A percentile compares a stretch with the other conserved stretches of the same genome.
phyloP scores from a whole-genome alignment of 192 early-diverging fungal species.

The Coemansia brasiliensis region DNA sequence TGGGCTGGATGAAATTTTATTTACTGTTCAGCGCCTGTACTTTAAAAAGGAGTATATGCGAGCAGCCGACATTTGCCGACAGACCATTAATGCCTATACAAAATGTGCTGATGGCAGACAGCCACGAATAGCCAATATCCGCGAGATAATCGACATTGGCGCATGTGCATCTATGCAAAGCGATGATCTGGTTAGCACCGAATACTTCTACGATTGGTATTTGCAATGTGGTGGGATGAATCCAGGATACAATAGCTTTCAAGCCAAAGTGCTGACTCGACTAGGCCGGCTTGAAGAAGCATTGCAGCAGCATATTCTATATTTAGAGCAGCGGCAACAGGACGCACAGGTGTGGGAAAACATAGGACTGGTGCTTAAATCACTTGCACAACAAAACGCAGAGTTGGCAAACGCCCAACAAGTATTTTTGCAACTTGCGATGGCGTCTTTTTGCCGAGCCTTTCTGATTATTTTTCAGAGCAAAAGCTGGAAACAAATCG shows the following conservation, averaged over 20 bases:
- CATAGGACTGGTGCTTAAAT: slow-evolving; percentile 22
- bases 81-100: slow-evolving; percentile 14
- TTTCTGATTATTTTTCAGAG: slow-evolving; percentile 23
- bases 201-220: slow-evolving; percentile 37
- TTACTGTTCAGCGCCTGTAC: slow-evolving; percentile 38
- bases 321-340: slow-evolving; percentile 30
- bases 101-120: slow-evolving; percentile 11
- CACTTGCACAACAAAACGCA: neutral
- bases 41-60: slow-evolving; percentile 16
- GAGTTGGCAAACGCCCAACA: neutral
- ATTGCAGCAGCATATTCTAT: slow-evolving; percentile 20
- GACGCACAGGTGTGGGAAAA: slow-evolving; percentile 46
- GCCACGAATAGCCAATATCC: slow-evolving; percentile 9
- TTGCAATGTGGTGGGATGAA: slow-evolving; percentile 35
- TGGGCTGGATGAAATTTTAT: slow-evolving; percentile 38
- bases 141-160: slow-evolving; percentile 47
- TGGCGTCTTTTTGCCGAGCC: slow-evolving; percentile 24
- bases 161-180: slow-evolving; percentile 24
- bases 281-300: slow-evolving; percentile 24
- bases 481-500: slow-evolving; percentile 26
- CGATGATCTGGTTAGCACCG: slow-evolving; percentile 5
- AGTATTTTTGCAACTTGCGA: slow-evolving; percentile 1
- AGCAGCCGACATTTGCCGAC: slow-evolving; percentile 18
- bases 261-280: slow-evolving; percentile 16
- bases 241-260: slow-evolving; percentile 42